phyloP scores from a whole-genome alignment of 768 basidiomycete genomes.

The Boletales sp. region DNA sequence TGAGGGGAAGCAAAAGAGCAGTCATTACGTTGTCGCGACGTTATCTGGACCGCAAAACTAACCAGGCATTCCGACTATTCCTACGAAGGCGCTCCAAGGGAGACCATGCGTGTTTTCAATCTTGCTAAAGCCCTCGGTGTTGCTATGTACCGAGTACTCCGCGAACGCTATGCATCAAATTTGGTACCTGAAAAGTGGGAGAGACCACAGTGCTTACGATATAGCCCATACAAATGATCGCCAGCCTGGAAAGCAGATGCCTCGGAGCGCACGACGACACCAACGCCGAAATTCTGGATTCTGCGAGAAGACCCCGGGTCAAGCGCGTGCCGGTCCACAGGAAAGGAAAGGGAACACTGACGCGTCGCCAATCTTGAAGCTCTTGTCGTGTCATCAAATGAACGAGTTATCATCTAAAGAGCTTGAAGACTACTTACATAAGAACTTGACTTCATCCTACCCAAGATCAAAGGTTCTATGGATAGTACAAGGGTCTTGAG shows the following conservation, averaged over 20 bases:
- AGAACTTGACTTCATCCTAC: conserved; percentile 32
- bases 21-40: background rate
- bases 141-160: conserved; percentile 13
- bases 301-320: background rate
- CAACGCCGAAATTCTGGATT: conserved; percentile 37
- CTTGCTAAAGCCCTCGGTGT: background rate
- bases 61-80: conserved; percentile 27
- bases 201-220: conserved; percentile 17
- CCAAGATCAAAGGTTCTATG: conserved; percentile 44
- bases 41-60: background rate
- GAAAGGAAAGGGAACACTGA: background rate
- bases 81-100: conserved; percentile 27
- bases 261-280: conserved; percentile 19
- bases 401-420: background rate
- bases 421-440: background rate
- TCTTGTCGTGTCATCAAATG: background rate
- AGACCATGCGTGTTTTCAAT: conserved; percentile 25
- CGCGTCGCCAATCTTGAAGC: conserved; percentile 7
- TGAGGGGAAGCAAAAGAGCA: background rate
- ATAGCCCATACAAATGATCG: conserved; percentile 13
- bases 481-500: conserved; percentile 48
- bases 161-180: conserved; percentile 22
- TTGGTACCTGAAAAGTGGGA: conserved; percentile 10
- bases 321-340: no score
- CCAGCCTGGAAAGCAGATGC: conserved; percentile 1